phyloP scores from a whole-genome alignment of 768 basidiomycete genomes.

The Amylocystis lapponica region DNA sequence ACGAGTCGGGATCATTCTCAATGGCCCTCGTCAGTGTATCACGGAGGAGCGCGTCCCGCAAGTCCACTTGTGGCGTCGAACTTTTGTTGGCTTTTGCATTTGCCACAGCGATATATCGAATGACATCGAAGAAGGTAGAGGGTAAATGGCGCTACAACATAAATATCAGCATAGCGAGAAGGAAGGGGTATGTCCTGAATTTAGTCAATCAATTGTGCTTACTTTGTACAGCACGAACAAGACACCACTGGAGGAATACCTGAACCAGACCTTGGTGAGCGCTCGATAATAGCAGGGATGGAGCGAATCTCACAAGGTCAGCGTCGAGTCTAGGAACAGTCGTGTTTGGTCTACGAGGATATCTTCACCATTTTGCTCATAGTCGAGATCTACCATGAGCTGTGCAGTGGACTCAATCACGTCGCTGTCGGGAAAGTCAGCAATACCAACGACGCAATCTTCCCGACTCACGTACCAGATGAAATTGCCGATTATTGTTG shows the following conservation, averaged over 20 bases:
- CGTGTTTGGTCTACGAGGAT: slow-evolving; percentile 51
- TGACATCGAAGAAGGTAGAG: slow-evolving; percentile 44
- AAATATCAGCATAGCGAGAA: neutral
- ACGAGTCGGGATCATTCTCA: slow-evolving; percentile 45
- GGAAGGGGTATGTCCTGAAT: slow-evolving; percentile 3
- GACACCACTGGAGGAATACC: slow-evolving; percentile 54
- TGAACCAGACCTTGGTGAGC: slow-evolving; percentile 16
- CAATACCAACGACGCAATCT: neutral
- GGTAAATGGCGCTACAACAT: slow-evolving; percentile 33
- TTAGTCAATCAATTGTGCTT: slow-evolving; percentile 9
- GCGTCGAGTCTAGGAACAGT: slow-evolving; percentile 45
- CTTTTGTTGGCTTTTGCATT: slow-evolving; percentile 28
- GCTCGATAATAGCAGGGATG: neutral
- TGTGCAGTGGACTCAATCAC: slow-evolving; percentile 47
- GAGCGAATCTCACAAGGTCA: slow-evolving; percentile 37
- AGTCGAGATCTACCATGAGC: slow-evolving; percentile 39
- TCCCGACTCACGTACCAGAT: slow-evolving; percentile 40
- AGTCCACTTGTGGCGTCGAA: slow-evolving; percentile 18
- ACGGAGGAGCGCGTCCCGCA: slow-evolving; percentile 48
- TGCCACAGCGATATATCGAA: slow-evolving; percentile 41
- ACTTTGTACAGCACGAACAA: slow-evolving; percentile 57
- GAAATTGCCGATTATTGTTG: slow-evolving; percentile 44
- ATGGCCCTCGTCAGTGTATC: slow-evolving; percentile 44
- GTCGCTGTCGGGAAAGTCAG: slow-evolving; percentile 32
- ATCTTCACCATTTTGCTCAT: slow-evolving; percentile 46